Conservation (phyloP, 352 stramenopile species). For the Globisporangium radiosum region DNA sequence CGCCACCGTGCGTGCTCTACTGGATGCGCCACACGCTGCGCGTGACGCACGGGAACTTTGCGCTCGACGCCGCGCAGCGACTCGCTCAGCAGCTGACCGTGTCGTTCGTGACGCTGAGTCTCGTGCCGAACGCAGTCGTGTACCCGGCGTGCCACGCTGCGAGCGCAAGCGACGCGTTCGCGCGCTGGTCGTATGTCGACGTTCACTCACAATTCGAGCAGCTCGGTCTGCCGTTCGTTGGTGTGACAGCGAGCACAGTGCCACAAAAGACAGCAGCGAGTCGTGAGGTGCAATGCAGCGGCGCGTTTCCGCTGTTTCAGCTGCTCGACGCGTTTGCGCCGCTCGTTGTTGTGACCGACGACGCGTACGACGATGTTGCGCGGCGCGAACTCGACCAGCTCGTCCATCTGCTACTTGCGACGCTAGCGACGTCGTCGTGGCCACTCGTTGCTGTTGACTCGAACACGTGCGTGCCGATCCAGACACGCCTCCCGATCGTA, state of each 20-base stretch:
- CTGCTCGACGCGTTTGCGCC: constrained; percentile 35
- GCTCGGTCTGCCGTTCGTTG: constrained; percentile 34
- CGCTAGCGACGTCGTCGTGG: constrained; percentile 33
- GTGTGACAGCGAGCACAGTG: constrained; percentile 25
- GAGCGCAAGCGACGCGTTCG: constrained; percentile 49
- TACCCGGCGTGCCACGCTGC: constrained; percentile 49
- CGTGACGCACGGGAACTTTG: constrained; percentile 58
- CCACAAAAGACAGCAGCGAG: constrained; percentile 1
- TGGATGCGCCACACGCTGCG: constrained; percentile 63
- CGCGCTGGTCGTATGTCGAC: constrained; percentile 40
- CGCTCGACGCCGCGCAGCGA: constrained; percentile 38
- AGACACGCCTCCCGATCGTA: constrained; percentile 31
- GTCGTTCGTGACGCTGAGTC: constrained; percentile 36
- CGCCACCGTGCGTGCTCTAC: constrained; percentile 41
- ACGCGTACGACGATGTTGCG: constrained; percentile 22
- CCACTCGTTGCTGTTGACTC: constrained; percentile 57
- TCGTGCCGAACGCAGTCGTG: constrained; percentile 40
- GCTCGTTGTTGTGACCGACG: constrained; percentile 36
- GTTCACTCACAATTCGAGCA: constrained; percentile 40
- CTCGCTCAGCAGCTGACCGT: constrained; percentile 34
- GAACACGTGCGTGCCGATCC: constrained; percentile 35
- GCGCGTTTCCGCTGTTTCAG: constrained; percentile 24
- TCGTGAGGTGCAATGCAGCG: constrained; percentile 1
- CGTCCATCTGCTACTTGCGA: constrained; percentile 25
- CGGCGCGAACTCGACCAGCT: constrained; percentile 30